These are phyloP conservation scores for Sisymbrium irio DNA, from an alignment of 345 rosid genomes.

Conservation along the genomic window DNA sequence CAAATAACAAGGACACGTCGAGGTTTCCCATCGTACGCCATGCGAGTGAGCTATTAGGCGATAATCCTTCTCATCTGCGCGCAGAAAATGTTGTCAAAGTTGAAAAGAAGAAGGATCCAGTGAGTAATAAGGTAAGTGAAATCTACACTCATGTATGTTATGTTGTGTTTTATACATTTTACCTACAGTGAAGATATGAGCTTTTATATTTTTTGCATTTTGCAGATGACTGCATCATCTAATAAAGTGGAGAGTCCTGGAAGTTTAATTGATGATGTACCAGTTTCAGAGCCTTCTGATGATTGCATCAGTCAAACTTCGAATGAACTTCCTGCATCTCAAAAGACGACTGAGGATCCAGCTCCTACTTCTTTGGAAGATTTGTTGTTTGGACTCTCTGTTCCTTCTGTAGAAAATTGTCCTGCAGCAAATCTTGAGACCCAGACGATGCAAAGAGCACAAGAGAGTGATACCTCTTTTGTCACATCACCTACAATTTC, in stretches of 20 bases:
- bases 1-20: slow-evolving; percentile 31
- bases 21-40: slow-evolving; percentile 35
- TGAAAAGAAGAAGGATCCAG: slow-evolving; percentile 21
- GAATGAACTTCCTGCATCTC: slow-evolving; percentile 26
- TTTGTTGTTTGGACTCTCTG: slow-evolving; percentile 53
- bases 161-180: background rate
- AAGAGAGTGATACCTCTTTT: slow-evolving; percentile 13
- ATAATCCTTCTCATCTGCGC: slow-evolving; percentile 28
- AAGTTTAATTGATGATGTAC: slow-evolving; percentile 41
- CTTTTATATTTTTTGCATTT: background rate
- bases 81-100: slow-evolving; percentile 31
- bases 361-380: slow-evolving; percentile 52
- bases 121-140: slow-evolving; percentile 8
- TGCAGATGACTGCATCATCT: slow-evolving; percentile 43
- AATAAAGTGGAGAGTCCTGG: slow-evolving; percentile 22
- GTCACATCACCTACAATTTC: slow-evolving; percentile 30
- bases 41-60: slow-evolving; percentile 38
- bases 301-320: slow-evolving; percentile 35
- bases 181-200: background rate
- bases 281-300: slow-evolving; percentile 33
- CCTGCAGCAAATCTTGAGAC: slow-evolving; percentile 19
- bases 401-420: slow-evolving; percentile 34
- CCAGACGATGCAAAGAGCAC: slow-evolving; percentile 14
- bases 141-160: background rate
- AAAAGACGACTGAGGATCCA: slow-evolving; percentile 35